phyloP scores from a whole-genome alignment of 805 yeast species.

The Yarrowia sp. region DNA sequence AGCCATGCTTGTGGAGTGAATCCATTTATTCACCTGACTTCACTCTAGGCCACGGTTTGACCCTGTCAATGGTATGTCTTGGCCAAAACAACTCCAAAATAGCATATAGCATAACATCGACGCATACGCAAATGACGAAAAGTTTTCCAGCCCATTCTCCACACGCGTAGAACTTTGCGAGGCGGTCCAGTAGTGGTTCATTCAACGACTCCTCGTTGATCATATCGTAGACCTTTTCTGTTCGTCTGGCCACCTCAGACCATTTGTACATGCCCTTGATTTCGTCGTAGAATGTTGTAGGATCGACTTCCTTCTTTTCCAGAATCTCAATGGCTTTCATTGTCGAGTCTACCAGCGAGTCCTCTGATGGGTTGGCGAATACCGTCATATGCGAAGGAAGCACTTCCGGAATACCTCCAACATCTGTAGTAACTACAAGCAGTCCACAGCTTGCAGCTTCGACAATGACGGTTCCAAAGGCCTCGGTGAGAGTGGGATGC shows the following conservation, averaged over 20 bases:
- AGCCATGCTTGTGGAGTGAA: not conserved
- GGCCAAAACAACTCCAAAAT: conserved; percentile 79
- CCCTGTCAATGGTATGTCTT: conserved; percentile 69
- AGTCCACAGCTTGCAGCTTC: conserved; percentile 98
- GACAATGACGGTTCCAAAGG: conserved; percentile 95
- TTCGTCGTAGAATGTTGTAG: conserved; percentile 77
- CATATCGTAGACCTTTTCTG: conserved; percentile 78
- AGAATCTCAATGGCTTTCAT: conserved; percentile 70
- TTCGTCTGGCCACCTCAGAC: conserved; percentile 85
- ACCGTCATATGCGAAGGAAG: conserved; percentile 91
- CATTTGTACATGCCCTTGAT: conserved; percentile 87
- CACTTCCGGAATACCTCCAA: conserved; percentile 98
- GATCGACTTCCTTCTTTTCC: conserved; percentile 65
- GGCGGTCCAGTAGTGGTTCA: conserved; percentile 63
- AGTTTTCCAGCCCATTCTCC: conserved; percentile 82
- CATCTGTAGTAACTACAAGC: conserved; percentile 90
- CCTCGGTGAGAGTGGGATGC: conserved; percentile 94
- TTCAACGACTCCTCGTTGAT: conserved; percentile 53
- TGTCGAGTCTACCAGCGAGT: conserved; percentile 75
- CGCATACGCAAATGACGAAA: conserved; percentile 78
- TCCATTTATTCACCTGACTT: conserved; percentile 6
- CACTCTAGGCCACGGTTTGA: conserved; percentile 71
- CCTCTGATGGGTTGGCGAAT: conserved; percentile 87
- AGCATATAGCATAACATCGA: conserved; percentile 71
- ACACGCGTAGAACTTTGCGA: conserved; percentile 69